phyloP scores from a whole-genome alignment of 768 basidiomycete genomes.

The Hygrocybe coccinea region DNA sequence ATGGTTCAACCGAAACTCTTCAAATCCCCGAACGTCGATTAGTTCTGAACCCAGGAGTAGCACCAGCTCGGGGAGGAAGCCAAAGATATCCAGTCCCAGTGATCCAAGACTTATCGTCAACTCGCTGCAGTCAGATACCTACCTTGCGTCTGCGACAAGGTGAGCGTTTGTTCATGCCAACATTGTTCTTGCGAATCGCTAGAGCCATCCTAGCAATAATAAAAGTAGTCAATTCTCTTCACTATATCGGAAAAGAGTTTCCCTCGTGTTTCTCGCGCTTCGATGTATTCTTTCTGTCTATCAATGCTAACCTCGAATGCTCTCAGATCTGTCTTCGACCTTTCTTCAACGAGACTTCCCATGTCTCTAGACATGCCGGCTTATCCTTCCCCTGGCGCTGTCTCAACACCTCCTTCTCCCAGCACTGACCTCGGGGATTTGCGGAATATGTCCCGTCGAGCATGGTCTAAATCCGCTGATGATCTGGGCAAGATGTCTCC shows the following conservation, averaged over 20 bases:
- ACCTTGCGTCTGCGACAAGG: conserved; percentile 47
- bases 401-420: conserved; percentile 33
- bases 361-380: conserved; percentile 42
- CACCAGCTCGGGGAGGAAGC: conserved; percentile 46
- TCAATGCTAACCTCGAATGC: conserved; percentile 19
- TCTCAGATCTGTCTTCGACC: conserved; percentile 61
- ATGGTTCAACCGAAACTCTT: conserved; percentile 66
- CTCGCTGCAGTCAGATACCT: conserved; percentile 39
- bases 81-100: conserved; percentile 80
- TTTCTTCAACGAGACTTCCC: conserved; percentile 42
- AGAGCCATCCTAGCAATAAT: no score
- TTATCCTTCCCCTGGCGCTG: conserved; percentile 35
- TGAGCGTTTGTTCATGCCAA: conserved; percentile 28
- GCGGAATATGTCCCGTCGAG: conserved; percentile 60
- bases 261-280: not conserved
- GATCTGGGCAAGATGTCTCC: conserved; percentile 59
- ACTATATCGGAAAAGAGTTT: not conserved
- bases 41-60: conserved; percentile 47
- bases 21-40: conserved; percentile 43
- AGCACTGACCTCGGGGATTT: conserved; percentile 54
- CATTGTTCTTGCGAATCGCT: not conserved
- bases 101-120: conserved; percentile 66
- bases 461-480: conserved; percentile 78
- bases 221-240: no score
- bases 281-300: not conserved